These are phyloP conservation scores for Ogataea sp. DNA, from an alignment of 805 yeast genomes.

Conservation along the genomic window DNA sequence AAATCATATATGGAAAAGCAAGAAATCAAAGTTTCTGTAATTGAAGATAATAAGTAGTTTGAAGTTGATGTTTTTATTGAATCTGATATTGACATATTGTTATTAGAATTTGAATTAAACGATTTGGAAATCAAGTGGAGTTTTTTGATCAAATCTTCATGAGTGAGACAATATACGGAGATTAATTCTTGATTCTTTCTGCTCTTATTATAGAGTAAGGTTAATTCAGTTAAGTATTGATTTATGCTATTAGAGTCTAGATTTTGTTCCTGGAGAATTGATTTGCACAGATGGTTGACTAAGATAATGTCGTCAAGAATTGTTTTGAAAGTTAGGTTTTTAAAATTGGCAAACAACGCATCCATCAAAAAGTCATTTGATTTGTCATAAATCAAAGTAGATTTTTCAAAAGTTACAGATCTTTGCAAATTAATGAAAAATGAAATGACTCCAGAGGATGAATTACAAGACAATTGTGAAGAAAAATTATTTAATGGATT, in stretches of 20 bases:
- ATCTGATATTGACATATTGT: too few species aligned
- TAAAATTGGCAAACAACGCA: neutral
- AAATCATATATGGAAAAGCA: constrained; percentile 7
- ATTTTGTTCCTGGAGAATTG: neutral
- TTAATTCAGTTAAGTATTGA: neutral
- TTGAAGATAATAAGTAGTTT: constrained; percentile 1
- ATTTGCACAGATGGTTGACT: neutral
- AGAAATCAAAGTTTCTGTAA: neutral
- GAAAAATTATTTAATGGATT: too few species aligned
- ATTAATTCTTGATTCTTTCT: neutral
- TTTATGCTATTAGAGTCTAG: neutral
- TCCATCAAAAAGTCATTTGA: constrained; percentile 1
- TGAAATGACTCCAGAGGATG: constrained; percentile 10
- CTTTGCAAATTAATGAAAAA: constrained; percentile 12
- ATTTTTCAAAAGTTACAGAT: constrained; percentile 12
- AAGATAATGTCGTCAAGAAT: neutral
- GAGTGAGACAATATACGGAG: neutral
- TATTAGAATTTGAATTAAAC: neutral
- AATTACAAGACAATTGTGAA: too few species aligned
- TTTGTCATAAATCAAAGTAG: constrained; percentile 12
- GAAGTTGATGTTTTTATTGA: too few species aligned
- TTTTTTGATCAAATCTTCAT: neutral
- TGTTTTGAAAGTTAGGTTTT: neutral
- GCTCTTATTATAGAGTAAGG: neutral
- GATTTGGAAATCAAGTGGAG: constrained; percentile 6